phyloP scores from a whole-genome alignment of 345 rosid species.

The Eucalyptus albens region DNA sequence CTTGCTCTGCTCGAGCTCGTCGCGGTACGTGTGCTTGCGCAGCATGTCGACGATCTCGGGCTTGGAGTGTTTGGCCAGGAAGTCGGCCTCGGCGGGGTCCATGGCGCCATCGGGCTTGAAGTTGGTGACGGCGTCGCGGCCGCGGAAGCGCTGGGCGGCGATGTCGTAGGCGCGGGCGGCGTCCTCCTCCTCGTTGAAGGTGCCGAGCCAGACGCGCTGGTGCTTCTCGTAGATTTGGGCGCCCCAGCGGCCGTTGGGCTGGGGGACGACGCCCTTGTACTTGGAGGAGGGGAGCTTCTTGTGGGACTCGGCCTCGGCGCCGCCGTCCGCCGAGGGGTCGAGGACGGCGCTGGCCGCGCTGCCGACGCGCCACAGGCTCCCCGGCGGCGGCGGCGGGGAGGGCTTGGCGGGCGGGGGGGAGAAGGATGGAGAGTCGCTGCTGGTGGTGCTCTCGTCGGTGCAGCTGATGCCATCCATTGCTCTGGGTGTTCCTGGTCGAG shows the following conservation, averaged over 20 bases:
- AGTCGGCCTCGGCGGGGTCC: conserved; percentile 15
- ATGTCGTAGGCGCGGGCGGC: conserved; percentile 44
- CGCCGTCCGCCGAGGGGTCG: neutral
- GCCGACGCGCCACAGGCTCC: conserved; percentile 16
- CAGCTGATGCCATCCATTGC: conserved; percentile 1
- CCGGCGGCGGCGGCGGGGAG: neutral
- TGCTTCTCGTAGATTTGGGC: conserved; percentile 56
- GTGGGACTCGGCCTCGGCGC: conserved; percentile 7
- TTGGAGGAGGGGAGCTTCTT: conserved; percentile 16
- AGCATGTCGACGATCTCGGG: conserved; percentile 55
- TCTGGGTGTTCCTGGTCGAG: neutral
- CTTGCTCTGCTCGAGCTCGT: conserved; percentile 38
- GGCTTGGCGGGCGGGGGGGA: neutral
- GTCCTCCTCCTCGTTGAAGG: conserved; percentile 40
- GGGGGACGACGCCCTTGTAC: conserved; percentile 47
- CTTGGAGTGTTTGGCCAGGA: conserved; percentile 33
- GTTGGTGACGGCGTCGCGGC: conserved; percentile 41
- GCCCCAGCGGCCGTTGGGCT: conserved; percentile 52
- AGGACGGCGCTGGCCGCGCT: neutral
- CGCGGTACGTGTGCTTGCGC: conserved; percentile 40
- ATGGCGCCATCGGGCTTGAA: conserved; percentile 11
- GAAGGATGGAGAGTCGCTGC: conserved; percentile 3
- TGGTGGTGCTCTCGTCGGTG: conserved; percentile 21
- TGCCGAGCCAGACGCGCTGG: conserved; percentile 51
- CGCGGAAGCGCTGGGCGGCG: conserved; percentile 42